Evolutionary conservation across 306 rosid species (phyloP).

Genomic region (Dryas drummondii): DNA sequence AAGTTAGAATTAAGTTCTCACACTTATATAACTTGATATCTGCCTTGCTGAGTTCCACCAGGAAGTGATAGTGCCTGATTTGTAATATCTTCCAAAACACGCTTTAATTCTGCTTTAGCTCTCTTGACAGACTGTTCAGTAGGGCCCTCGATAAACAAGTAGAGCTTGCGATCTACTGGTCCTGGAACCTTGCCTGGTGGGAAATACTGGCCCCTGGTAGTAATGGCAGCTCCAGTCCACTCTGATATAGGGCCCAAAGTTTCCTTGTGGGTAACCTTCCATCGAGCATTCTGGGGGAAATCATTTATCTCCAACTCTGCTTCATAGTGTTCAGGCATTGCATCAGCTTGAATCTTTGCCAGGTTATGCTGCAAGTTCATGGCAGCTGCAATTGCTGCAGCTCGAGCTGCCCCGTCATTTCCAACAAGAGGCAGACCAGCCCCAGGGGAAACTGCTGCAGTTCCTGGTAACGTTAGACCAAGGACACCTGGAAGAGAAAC

Average conservation of each 20-base stretch:
- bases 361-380: conserved; percentile 86
- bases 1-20: conserved; percentile 39
- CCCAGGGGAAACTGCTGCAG: conserved; percentile 51
- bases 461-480: conserved; percentile 49
- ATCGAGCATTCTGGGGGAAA: conserved; percentile 95
- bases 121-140: conserved; percentile 86
- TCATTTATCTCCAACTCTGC: conserved; percentile 94
- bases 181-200: conserved; percentile 80
- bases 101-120: conserved; percentile 82
- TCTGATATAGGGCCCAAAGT: conserved; percentile 88
- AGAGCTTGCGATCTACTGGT: conserved; percentile 89
- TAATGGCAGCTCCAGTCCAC: conserved; percentile 97
- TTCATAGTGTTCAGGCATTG: conserved; percentile 89
- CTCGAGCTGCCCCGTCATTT: conserved; percentile 77
- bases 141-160: conserved; percentile 93
- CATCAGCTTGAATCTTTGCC: conserved; percentile 79
- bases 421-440: conserved; percentile 48
- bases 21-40: conserved; percentile 81
- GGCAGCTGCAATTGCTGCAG: conserved; percentile 79
- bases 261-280: conserved; percentile 98
- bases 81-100: conserved; percentile 87
- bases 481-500: conserved; percentile 59
- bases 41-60: conserved; percentile 88
- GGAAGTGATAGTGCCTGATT: conserved; percentile 85
- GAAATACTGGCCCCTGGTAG: conserved; percentile 91